These are phyloP conservation scores for Melastoma malabathricum DNA, from an alignment of 345 rosid genomes.

Conservation along the genomic window DNA sequence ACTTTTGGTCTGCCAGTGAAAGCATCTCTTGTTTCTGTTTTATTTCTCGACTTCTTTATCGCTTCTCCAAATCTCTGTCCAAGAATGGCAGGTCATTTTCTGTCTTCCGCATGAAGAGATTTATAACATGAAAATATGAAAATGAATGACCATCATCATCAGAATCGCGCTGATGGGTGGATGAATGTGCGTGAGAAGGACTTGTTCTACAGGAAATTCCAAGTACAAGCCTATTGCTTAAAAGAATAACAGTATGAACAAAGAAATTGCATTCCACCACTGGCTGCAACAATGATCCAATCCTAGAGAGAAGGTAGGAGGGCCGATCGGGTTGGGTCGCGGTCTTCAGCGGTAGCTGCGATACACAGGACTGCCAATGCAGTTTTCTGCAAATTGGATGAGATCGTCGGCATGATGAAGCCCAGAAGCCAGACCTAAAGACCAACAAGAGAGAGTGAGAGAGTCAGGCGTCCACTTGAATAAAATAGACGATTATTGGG, in stretches of 20 bases:
- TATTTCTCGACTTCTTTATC: too few species aligned
- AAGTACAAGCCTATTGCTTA: neutral
- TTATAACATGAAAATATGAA: too few species aligned
- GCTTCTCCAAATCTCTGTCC: too few species aligned
- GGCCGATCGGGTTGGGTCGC: too few species aligned
- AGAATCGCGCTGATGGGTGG: neutral
- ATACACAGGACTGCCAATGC: slow-evolving; percentile 91
- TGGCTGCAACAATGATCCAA: too few species aligned
- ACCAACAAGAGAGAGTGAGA: neutral
- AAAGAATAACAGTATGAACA: neutral
- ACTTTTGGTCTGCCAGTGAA: too few species aligned
- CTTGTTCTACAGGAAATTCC: too few species aligned
- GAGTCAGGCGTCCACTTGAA: neutral
- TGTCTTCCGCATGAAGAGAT: too few species aligned
- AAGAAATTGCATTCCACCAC: neutral
- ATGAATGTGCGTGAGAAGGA: too few species aligned
- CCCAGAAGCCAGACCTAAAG: slow-evolving; percentile 67
- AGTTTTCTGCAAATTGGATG: slow-evolving; percentile 71
- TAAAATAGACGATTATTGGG: neutral
- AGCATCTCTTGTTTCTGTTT: too few species aligned
- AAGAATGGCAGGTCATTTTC: too few species aligned
- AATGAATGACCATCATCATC: neutral
- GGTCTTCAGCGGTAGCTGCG: slow-evolving; percentile 54
- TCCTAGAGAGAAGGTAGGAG: too few species aligned
- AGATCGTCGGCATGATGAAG: slow-evolving; percentile 84